phyloP scores from a whole-genome alignment of 192 early-diverging fungal genomes.

The Linderina pennispora region DNA sequence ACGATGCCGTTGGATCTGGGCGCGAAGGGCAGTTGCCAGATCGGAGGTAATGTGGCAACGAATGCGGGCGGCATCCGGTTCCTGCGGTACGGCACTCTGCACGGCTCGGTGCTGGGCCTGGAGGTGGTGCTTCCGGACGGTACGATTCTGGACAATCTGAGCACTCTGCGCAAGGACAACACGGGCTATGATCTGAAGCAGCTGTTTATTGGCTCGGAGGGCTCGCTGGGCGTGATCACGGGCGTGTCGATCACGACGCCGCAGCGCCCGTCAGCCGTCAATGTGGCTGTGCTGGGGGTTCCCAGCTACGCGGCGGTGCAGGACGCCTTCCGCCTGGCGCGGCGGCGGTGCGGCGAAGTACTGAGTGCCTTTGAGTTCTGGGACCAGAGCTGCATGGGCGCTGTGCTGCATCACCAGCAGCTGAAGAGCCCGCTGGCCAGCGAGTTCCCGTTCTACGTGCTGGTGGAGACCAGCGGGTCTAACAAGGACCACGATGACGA shows the following conservation, averaged over 20 bases:
- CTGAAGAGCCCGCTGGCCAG: slow-evolving; percentile 59
- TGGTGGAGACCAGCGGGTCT: slow-evolving; percentile 92
- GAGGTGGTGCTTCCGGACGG: slow-evolving; percentile 95
- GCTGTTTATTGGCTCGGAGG: slow-evolving; percentile 95
- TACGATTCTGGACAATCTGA: slow-evolving; percentile 76
- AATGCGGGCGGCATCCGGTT: slow-evolving; percentile 95
- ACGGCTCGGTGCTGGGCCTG: slow-evolving; percentile 92
- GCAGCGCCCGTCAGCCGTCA: slow-evolving; percentile 60
- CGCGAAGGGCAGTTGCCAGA: slow-evolving; percentile 90
- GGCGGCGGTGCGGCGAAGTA: slow-evolving; percentile 80
- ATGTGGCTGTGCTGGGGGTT: slow-evolving; percentile 77
- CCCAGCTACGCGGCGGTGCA: slow-evolving; percentile 75
- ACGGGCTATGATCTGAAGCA: slow-evolving; percentile 98
- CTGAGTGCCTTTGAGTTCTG: slow-evolving; percentile 98
- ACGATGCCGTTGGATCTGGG: slow-evolving; percentile 93
- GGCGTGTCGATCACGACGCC: slow-evolving; percentile 85
- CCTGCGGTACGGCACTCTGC: slow-evolving; percentile 91
- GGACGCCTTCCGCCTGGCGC: slow-evolving; percentile 69
- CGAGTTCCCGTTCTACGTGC: slow-evolving; percentile 79
- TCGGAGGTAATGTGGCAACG: slow-evolving; percentile 97
- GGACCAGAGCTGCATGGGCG: slow-evolving; percentile 65
- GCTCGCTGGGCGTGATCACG: slow-evolving; percentile 91
- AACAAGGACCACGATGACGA: slow-evolving; percentile 93
- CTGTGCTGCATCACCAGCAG: slow-evolving; percentile 71
- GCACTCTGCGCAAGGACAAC: slow-evolving; percentile 92